Conservation (phyloP, 83 land plant species). For the Diphasiastrum complanatum region DNA sequence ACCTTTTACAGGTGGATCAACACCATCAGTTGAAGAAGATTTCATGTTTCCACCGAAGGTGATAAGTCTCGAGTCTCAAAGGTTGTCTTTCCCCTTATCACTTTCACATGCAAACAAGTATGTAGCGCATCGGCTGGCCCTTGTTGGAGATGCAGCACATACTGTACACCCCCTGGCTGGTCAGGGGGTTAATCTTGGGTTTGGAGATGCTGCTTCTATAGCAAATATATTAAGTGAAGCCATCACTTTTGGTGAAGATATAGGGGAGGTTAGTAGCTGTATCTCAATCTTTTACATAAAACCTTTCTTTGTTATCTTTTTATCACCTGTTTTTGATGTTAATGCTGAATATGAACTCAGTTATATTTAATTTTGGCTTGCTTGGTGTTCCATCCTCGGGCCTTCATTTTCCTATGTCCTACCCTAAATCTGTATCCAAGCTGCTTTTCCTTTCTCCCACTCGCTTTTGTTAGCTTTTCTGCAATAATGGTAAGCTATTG, state of each 20-base stretch:
- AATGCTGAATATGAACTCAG: not conserved
- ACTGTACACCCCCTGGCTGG: slow-evolving; percentile 97
- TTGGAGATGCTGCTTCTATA: slow-evolving; percentile 80
- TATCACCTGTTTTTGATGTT: not conserved
- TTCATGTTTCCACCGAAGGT: slow-evolving; percentile 77
- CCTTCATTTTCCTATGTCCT: too few species aligned
- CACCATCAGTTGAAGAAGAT: slow-evolving; percentile 44
- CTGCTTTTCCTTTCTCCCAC: too few species aligned
- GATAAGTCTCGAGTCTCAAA: slow-evolving; percentile 49
- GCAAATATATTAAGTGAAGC: slow-evolving; percentile 59
- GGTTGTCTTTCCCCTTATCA: slow-evolving; percentile 76
- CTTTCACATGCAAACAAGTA: slow-evolving; percentile 67
- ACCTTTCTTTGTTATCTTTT: not conserved
- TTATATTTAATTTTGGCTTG: not conserved
- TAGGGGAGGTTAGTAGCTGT: slow-evolving; percentile 66
- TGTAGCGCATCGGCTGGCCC: slow-evolving; percentile 53
- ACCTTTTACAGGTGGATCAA: slow-evolving; percentile 28
- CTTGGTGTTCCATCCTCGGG: too few species aligned
- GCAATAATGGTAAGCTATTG: too few species aligned
- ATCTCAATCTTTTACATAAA: too few species aligned
- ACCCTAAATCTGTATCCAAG: too few species aligned
- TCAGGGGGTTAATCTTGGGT: slow-evolving; percentile 95
- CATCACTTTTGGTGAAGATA: slow-evolving; percentile 51
- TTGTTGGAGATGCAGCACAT: slow-evolving; percentile 98
- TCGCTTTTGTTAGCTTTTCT: too few species aligned